phyloP scores from a whole-genome alignment of 2,329 filamentous ascomycete genomes.

The Alternaria triticina region DNA sequence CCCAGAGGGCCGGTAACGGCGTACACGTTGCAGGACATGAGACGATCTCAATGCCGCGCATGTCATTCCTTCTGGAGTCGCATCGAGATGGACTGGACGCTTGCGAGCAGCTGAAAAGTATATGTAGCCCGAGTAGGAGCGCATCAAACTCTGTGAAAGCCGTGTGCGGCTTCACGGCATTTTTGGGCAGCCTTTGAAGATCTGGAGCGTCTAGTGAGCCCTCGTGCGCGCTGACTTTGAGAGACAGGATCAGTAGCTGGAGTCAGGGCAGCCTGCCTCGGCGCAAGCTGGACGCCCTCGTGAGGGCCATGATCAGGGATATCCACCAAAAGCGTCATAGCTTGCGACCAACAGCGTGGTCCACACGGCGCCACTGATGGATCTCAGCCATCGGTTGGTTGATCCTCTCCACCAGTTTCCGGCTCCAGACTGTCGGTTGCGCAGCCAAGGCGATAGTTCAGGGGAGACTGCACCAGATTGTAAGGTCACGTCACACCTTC shows the following conservation, averaged over 20 bases:
- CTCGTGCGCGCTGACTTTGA: conserved; percentile 1
- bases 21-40: neutral
- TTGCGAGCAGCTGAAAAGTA: neutral
- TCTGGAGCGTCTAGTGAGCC: neutral
- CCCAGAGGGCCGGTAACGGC: conserved; percentile 1
- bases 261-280: neutral
- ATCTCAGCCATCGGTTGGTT: conserved; percentile 37
- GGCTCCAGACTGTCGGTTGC: conserved; percentile 41
- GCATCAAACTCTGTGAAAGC: neutral
- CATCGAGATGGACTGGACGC: neutral
- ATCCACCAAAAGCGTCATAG: conserved; percentile 29
- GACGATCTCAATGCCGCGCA: conserved; percentile 4
- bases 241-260: neutral
- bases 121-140: neutral
- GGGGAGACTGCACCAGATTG: conserved; percentile 7
- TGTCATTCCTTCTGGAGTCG: neutral
- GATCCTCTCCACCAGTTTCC: conserved; percentile 32
- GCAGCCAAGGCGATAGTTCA: conserved; percentile 16
- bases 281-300: conserved; percentile 4
- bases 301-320: conserved; percentile 16
- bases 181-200: neutral
- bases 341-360: conserved; percentile 37
- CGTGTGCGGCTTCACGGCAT: neutral
- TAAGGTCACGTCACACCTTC: conserved; percentile 25
- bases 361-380: conserved; percentile 28